Percentiles rank a stretch among this genome's conserved stretches.
These are phyloP conservation scores for Kwoniella bestiolae DNA, from an alignment of 768 basidiomycete genomes.

Conservation along the genomic window DNA sequence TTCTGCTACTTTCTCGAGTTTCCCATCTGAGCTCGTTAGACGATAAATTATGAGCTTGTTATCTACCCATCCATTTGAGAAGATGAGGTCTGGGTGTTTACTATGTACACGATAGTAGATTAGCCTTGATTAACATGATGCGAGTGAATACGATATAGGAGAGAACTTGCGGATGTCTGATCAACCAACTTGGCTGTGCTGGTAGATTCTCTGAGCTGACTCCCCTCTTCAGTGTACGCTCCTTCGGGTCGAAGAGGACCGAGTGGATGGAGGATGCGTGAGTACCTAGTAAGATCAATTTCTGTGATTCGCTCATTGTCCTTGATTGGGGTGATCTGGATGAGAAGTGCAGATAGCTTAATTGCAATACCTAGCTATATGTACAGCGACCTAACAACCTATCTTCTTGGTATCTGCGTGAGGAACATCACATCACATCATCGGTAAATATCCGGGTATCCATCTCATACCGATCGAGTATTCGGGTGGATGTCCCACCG, in stretches of 20 bases:
- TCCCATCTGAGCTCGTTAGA: constrained; percentile 5
- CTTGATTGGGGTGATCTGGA: neutral
- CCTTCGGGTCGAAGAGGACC: constrained; percentile 27
- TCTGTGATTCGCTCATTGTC: constrained; percentile 3
- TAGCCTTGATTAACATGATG: too few relatives aligned
- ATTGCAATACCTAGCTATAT: neutral
- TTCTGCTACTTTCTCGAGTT: constrained; percentile 14
- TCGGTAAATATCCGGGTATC: neutral
- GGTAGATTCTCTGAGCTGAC: constrained; percentile 5
- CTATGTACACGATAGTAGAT: neutral
- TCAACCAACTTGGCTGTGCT: constrained; percentile 25
- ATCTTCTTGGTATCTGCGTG: too few relatives aligned
- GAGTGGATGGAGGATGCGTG: constrained; percentile 30
- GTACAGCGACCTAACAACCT: too few relatives aligned
- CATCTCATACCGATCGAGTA: neutral
- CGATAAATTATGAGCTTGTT: constrained; percentile 18
- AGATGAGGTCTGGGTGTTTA: constrained; percentile 21
- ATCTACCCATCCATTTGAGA: constrained; percentile 23
- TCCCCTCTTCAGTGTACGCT: constrained; percentile 4
- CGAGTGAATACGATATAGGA: neutral
- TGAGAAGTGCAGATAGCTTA: too few relatives aligned
- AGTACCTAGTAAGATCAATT: constrained; percentile 37
- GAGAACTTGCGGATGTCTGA: constrained; percentile 20
- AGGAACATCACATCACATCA: neutral
- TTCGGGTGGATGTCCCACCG: neutral